Percentiles rank a stretch among this genome's conserved stretches.
Conservation (phyloP, 225 moss, liverwort and hornwort species). For the Rhytidiadelphus loreus region DNA sequence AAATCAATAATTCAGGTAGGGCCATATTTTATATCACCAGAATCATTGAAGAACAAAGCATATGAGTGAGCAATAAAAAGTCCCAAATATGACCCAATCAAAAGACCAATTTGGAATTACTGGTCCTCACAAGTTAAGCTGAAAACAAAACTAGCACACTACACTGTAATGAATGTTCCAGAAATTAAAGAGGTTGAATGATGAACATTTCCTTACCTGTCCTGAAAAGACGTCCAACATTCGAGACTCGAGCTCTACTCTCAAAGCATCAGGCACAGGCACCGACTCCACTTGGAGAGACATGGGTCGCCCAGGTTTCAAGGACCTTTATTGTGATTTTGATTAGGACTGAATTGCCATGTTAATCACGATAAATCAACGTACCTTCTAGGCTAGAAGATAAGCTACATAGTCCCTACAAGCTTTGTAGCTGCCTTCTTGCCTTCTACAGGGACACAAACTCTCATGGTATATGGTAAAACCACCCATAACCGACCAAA, state of each 20-base stretch:
- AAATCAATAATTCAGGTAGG: neutral
- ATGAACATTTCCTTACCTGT: constrained; percentile 32
- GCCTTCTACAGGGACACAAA: too few relatives aligned
- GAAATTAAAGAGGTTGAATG: neutral
- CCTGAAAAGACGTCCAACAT: constrained; percentile 70
- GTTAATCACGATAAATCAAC: too few relatives aligned
- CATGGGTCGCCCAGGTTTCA: constrained; percentile 38
- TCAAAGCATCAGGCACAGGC: constrained; percentile 20
- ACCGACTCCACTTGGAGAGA: constrained; percentile 37
- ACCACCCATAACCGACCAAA: too few relatives aligned
- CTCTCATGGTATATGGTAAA: too few relatives aligned
- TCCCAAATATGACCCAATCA: too few relatives aligned
- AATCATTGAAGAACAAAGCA: neutral
- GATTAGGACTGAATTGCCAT: too few relatives aligned
- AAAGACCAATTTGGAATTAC: neutral
- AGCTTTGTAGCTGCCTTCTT: too few relatives aligned
- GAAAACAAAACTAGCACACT: neutral
- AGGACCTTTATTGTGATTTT: too few relatives aligned
- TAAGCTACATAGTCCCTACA: too few relatives aligned
- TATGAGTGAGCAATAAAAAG: neutral
- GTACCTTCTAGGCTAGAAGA: too few relatives aligned
- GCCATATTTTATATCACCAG: neutral
- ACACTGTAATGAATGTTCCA: neutral
- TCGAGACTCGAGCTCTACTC: constrained; percentile 31
- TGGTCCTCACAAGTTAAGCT: neutral